Base-by-base conservation (phyloP, 371 early-diverging fungal species). In the Homolaphlyctis polyrhiza region DNA sequence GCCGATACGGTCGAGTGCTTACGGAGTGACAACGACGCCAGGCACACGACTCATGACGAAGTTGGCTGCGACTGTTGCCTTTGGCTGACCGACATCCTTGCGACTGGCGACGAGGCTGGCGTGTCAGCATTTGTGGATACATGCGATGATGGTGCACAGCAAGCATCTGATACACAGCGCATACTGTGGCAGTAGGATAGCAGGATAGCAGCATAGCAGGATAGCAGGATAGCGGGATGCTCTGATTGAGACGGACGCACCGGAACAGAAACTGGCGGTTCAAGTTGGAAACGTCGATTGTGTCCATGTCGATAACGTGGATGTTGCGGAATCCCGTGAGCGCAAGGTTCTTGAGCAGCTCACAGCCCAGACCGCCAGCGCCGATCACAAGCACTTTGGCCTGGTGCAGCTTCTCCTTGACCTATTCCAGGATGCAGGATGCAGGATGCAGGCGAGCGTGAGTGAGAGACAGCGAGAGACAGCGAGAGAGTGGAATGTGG, bases 251-350 rank as follows among this genome's bases (percentile, higher is more conserved):
- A 97, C 79, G 13, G 85, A 75, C 55, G 54, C 81, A 86, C 75
- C 89, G 94, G 80, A 98, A 99, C 66, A 99, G 82, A 70, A 99
- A 98, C 79, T 99, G 99, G 32, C 99, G 82, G 75, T 99, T 99
- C 57, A 99, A 81, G 76, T 99, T 99, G 36, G 97, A 94, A 34
- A 98, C 77, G 66, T 99, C 99, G 62, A 99, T 98, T 0, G 96
- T 96, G 80, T 99, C 99, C 59, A 96, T 76, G 79, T 99, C 99
- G 62, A 99, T 87, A 65, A 99, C 97, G 84, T 68, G 66, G 45
- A 98, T 96, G 69, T 86, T 66, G 58, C 76, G 81, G 75, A 96
- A 96, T 16, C 97, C 97, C 28, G 87, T 79, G 76, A 96, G 74
- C 45, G 93, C 93, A n/a, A 98, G 86, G 73, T 95, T 87, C 75